phyloP scores from a whole-genome alignment of 805 yeast species.

The Myxozyma udenii region DNA sequence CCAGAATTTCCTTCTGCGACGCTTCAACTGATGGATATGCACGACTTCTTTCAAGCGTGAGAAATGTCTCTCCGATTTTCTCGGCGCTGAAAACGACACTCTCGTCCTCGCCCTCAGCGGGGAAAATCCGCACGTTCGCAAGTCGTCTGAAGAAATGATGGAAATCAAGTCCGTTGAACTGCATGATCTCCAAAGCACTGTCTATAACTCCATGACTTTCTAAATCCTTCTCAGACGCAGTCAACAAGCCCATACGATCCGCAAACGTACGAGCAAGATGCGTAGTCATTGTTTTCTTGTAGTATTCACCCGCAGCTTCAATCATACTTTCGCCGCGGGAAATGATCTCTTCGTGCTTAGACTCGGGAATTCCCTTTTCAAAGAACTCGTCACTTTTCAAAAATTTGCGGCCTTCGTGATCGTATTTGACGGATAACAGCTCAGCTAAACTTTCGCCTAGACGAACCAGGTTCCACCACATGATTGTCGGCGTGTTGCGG shows the following conservation, averaged over 20 bases:
- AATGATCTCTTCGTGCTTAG: conserved; percentile 51
- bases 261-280: conserved; percentile 58
- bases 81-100: conserved; percentile 1
- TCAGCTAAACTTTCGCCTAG: conserved; percentile 82
- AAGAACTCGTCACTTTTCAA: conserved; percentile 27
- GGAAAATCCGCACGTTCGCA: conserved; percentile 48
- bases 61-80: conserved; percentile 31
- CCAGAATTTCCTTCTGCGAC: conserved; percentile 45
- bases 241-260: conserved; percentile 63
- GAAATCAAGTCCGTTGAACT: conserved; percentile 66
- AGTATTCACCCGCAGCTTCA: conserved; percentile 60
- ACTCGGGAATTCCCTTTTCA: conserved; percentile 46
- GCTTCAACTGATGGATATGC: conserved; percentile 37
- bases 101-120: conserved; percentile 35
- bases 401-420: conserved; percentile 42
- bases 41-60: conserved; percentile 39
- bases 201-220: conserved; percentile 38
- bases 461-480: conserved; percentile 90
- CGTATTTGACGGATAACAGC: conserved; percentile 54
- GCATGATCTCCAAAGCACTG: conserved; percentile 54
- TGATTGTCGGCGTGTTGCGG: conserved; percentile 76
- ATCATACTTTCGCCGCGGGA: conserved; percentile 64
- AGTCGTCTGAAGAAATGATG: conserved; percentile 71
- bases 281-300: conserved; percentile 57
- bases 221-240: conserved; percentile 41